phyloP scores from a whole-genome alignment of 2,329 filamentous ascomycete genomes.

The Fonsecaea erecta region DNA sequence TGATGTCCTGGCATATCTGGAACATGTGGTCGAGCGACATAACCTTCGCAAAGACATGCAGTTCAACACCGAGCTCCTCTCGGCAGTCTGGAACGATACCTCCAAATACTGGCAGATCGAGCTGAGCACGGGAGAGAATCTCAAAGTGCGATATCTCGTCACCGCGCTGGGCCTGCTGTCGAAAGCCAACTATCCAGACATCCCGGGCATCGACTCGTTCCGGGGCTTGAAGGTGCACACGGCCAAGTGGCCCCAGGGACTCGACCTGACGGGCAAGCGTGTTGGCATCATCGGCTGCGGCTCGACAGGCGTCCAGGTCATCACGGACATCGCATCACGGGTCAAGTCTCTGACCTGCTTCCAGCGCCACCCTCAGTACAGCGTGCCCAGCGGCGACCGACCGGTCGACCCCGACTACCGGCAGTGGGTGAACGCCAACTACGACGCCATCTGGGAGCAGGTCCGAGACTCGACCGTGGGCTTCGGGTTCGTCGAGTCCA shows the following conservation, averaged over 20 bases:
- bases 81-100: conserved; percentile 47
- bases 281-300: conserved; percentile 68
- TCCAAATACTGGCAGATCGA: conserved; percentile 50
- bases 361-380: conserved; percentile 42
- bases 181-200: conserved; percentile 46
- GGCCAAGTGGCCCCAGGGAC: conserved; percentile 46
- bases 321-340: conserved; percentile 38
- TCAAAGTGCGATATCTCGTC: conserved; percentile 46
- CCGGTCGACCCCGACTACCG: conserved; percentile 22
- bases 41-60: conserved; percentile 51
- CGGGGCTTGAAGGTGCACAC: conserved; percentile 49
- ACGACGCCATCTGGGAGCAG: conserved; percentile 42
- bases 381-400: conserved; percentile 24
- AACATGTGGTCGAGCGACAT: conserved; percentile 53
- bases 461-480: conserved; percentile 59
- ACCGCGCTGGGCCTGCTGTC: conserved; percentile 47
- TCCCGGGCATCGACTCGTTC: conserved; percentile 46
- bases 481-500: conserved; percentile 59
- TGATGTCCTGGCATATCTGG: conserved; percentile 54
- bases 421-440: conserved; percentile 41
- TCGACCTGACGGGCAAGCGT: conserved; percentile 38
- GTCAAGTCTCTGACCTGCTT: conserved; percentile 42
- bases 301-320: conserved; percentile 64
- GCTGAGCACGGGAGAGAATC: conserved; percentile 46
- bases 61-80: conserved; percentile 52